These are phyloP conservation scores for Malania oleifera DNA, from an alignment of 164 flowering plant genomes.

Conservation along the genomic window DNA sequence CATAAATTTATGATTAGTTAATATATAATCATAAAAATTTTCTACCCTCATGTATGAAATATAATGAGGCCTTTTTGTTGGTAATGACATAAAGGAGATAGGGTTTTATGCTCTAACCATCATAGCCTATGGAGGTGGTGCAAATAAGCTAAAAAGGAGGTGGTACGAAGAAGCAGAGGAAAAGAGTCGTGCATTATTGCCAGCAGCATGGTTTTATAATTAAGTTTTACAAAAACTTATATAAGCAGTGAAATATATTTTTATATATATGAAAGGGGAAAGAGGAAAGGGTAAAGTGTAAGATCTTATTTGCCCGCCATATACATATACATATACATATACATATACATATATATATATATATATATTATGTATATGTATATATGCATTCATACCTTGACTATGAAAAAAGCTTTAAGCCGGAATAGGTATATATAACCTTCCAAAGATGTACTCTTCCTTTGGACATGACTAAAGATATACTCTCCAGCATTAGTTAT, in stretches of 20 bases:
- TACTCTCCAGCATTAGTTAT: too few species aligned
- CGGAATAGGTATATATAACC: slow-evolving; percentile 20
- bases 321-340: slow-evolving; percentile 11
- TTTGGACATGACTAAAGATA: slow-evolving; percentile 15
- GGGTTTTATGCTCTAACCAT: slow-evolving; percentile 13
- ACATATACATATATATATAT: slow-evolving; percentile 5
- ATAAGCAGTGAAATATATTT: background rate
- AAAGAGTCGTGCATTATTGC: slow-evolving; percentile 4
- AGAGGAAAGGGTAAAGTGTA: slow-evolving; percentile 8
- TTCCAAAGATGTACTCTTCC: slow-evolving; percentile 15
- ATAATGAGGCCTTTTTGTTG: slow-evolving; percentile 16
- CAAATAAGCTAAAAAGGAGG: slow-evolving; percentile 25
- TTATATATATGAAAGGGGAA: slow-evolving; percentile 7
- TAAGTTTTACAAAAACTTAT: too few species aligned
- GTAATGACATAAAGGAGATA: slow-evolving; percentile 29
- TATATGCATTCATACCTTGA: too few species aligned
- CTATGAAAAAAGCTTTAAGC: slow-evolving; percentile 20
- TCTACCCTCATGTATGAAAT: too few species aligned
- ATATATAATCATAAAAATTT: too few species aligned
- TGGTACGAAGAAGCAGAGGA: slow-evolving; percentile 27
- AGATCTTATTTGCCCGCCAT: slow-evolving; percentile 19
- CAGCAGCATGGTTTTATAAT: too few species aligned
- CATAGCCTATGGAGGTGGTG: slow-evolving; percentile 5
- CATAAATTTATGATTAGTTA: too few species aligned
- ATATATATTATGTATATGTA: too few species aligned